Evolutionary conservation across 139 green algal genomes (phyloP), one percentile per base, ranked within the genome.

Genomic region (Chlamydomonas eustigma): DNA sequence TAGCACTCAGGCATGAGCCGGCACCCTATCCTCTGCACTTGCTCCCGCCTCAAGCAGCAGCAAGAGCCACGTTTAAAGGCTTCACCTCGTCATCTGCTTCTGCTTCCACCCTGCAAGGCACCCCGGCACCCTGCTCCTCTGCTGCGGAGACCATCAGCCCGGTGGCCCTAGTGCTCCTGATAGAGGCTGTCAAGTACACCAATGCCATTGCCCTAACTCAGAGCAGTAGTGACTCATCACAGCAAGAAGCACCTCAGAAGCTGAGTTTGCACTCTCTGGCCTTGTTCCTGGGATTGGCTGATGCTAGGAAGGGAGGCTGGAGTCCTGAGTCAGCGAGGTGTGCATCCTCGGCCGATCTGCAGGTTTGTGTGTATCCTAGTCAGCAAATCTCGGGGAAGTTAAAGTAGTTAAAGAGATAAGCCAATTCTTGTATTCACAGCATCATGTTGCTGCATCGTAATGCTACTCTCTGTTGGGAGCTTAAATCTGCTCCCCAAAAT

Each of bases 231-330:
- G 4, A 68, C 50, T 31, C 71, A 72, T 51, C 64, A 78, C 52
- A 52, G 39, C 25, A 65, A 75, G 52, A 58, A 67, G 58, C 84
- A 86, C 72, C 63, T 51, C 30, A 87, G 44, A 36, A 72, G 70
- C 66, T n/a, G n/a, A n/a, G n/a, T n/a, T 31, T 90, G 70, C 76
- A 85, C 39, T 87, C 81, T 8, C 33, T 90, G 51, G 73, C 78
- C 25, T 78, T 88, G 36, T 80, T 86, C 32, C 35, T 90, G 8
- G 85, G 82, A 36, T 69, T 80, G 32, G 85, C 80, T 32, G 82
- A 83, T 50, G 68, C 35, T 8, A 67, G 85, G 24, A 73, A 64
- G 5, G 34, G 2, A 3, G 50, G 78, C 34, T 85, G 76, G 73
- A 39, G 32, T 0, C 68, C 74, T 0, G 34, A 12, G 18, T 50